Evolutionary conservation across 2,329 filamentous ascomycete species (phyloP).

Genomic region (Diaporthe caulivora): DNA sequence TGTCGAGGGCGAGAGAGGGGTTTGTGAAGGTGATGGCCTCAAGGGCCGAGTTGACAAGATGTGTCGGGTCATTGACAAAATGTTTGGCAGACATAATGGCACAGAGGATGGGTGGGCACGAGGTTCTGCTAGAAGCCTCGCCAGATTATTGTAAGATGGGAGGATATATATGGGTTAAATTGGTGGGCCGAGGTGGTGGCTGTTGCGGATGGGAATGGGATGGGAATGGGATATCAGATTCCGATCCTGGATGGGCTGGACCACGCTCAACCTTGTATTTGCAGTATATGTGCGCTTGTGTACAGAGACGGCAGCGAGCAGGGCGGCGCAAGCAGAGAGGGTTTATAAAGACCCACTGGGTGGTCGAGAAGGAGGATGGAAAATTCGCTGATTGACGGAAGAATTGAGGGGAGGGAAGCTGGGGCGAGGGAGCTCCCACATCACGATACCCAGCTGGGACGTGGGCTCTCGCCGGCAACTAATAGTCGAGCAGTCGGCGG

Average conservation of each 20-base stretch:
- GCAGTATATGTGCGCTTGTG: background rate
- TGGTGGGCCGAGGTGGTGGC: background rate
- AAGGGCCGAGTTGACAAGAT: constrained; percentile 83
- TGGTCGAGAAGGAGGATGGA: constrained; percentile 21
- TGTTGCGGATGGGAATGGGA: background rate
- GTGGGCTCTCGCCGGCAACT: constrained; percentile 5
- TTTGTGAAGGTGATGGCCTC: constrained; percentile 85
- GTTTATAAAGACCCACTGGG: constrained; percentile 30
- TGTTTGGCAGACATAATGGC: constrained; percentile 68
- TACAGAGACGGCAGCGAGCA: background rate
- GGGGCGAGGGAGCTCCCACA: constrained; percentile 9
- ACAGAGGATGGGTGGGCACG: background rate
- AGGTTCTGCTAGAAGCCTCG: constrained; percentile 4
- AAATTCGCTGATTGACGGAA: constrained; percentile 36
- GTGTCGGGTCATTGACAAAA: constrained; percentile 87
- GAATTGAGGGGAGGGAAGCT: constrained; percentile 34
- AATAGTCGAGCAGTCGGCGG: constrained; percentile 21
- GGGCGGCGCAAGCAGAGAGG: background rate
- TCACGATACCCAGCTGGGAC: constrained; percentile 29
- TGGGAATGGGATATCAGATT: background rate
- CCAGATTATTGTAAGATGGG: background rate
- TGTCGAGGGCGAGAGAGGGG: constrained; percentile 83
- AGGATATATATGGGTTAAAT: too few species aligned
- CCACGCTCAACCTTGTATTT: background rate
- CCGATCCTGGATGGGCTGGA: background rate